These are phyloP conservation scores for Alnus rubra DNA, from an alignment of 306 rosid species.

Conservation along the genomic window DNA sequence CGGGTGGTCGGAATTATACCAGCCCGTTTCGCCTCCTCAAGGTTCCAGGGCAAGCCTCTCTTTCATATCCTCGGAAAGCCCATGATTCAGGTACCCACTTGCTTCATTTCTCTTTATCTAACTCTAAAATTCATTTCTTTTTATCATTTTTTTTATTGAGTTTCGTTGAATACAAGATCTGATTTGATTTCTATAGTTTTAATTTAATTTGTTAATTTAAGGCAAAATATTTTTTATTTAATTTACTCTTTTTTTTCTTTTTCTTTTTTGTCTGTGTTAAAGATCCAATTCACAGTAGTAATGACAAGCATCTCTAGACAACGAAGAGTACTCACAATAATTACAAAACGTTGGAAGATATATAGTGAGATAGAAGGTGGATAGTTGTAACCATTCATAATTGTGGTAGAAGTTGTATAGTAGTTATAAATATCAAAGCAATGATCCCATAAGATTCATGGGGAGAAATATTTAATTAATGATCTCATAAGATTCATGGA, in stretches of 20 bases:
- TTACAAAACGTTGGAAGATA: no score
- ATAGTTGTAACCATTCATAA: no score
- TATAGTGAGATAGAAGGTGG: no score
- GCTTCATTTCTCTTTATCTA: not conserved
- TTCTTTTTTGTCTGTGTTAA: not conserved
- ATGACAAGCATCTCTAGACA: no score
- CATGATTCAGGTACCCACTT: conserved; percentile 76
- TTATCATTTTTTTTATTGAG: not conserved
- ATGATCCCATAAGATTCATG: no score
- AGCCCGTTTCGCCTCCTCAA: conserved; percentile 85
- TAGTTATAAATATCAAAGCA: no score
- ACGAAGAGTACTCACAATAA: no score
- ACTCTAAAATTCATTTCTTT: not conserved
- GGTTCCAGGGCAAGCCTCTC: conserved; percentile 87
- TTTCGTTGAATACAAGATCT: not conserved
- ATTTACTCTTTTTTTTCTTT: not conserved
- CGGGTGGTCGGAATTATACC: conserved; percentile 93
- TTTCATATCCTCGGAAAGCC: conserved; percentile 91
- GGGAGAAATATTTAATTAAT: no score
- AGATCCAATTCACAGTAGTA: no score
- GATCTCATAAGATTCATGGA: no score
- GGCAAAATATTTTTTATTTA: no score
- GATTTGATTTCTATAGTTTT: not conserved
- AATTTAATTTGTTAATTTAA: not conserved
- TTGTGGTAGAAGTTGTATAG: no score